Conservation (phyloP, 2,329 filamentous ascomycete species). For the Fusarium verrucosum region DNA sequence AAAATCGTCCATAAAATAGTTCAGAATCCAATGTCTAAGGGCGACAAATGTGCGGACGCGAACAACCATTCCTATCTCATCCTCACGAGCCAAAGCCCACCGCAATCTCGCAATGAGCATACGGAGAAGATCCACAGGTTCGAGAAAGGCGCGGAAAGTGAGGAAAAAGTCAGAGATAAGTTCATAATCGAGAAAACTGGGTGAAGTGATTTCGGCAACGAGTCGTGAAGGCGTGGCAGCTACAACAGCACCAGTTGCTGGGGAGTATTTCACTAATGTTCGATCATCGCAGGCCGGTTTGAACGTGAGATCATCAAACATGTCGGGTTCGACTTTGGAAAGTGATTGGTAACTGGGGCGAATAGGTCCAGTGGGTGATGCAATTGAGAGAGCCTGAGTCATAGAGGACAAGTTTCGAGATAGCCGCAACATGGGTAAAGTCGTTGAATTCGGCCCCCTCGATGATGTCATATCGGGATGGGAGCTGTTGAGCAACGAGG, state of each 20-base stretch:
- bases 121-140: conserved; percentile 77
- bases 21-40: conserved; percentile 94
- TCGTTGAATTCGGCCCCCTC: conserved; percentile 51
- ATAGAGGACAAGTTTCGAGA: conserved; percentile 33
- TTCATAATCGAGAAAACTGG: conserved; percentile 95
- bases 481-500: conserved; percentile 46
- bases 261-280: conserved; percentile 82
- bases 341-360: conserved; percentile 61
- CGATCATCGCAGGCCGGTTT: conserved; percentile 82
- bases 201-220: conserved; percentile 95
- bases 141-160: conserved; percentile 89
- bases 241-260: conserved; percentile 75
- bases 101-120: conserved; percentile 85
- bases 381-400: conserved; percentile 48
- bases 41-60: conserved; percentile 95
- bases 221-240: conserved; percentile 91
- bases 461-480: conserved; percentile 42
- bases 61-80: conserved; percentile 92
- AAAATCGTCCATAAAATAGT: conserved; percentile 97
- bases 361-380: conserved; percentile 53
- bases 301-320: conserved; percentile 84
- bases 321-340: conserved; percentile 71
- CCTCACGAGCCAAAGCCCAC: conserved; percentile 83
- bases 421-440: conserved; percentile 50
- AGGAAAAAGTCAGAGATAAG: conserved; percentile 97